phyloP scores from a whole-genome alignment of 2,329 filamentous ascomycete genomes.

The Stachybotrys chlorohalonatus region DNA sequence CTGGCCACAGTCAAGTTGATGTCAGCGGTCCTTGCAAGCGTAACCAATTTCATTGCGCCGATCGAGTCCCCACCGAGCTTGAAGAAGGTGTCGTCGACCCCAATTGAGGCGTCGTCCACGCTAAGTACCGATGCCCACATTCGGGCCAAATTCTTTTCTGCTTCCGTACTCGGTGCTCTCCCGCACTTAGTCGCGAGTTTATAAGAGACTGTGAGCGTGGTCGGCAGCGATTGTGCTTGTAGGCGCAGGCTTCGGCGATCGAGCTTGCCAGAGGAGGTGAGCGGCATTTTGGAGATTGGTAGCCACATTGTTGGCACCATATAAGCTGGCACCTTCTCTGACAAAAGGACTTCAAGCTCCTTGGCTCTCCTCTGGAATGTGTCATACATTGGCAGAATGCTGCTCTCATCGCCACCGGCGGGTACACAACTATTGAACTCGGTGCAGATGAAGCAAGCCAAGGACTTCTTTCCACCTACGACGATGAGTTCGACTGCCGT shows the following conservation, averaged over 20 bases:
- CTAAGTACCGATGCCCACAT: constrained; percentile 2
- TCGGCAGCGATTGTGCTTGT: constrained; percentile 4
- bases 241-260: constrained; percentile 2
- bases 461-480: constrained; percentile 4
- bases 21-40: constrained; percentile 24
- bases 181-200: constrained; percentile 4
- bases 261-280: constrained; percentile 4
- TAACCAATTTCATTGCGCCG: constrained; percentile 30
- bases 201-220: background rate
- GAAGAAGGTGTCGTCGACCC: constrained; percentile 35
- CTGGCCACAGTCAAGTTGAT: constrained; percentile 31
- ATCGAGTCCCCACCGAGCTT: constrained; percentile 36
- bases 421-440: constrained; percentile 1
- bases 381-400: constrained; percentile 3
- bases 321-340: constrained; percentile 1
- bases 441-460: constrained; percentile 11
- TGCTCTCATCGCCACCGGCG: constrained; percentile 1
- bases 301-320: constrained; percentile 4
- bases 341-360: constrained; percentile 1
- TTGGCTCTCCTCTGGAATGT: constrained; percentile 1
- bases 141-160: background rate
- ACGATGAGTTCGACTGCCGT: constrained; percentile 11
- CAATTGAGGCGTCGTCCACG: constrained; percentile 12
- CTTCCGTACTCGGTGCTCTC: background rate
- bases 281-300: constrained; percentile 3